A percentile compares a stretch with the other conserved stretches of the same genome.
phyloP scores from a whole-genome alignment of 176 grass and related monocot genomes.

The Eragrostis nindensis region DNA sequence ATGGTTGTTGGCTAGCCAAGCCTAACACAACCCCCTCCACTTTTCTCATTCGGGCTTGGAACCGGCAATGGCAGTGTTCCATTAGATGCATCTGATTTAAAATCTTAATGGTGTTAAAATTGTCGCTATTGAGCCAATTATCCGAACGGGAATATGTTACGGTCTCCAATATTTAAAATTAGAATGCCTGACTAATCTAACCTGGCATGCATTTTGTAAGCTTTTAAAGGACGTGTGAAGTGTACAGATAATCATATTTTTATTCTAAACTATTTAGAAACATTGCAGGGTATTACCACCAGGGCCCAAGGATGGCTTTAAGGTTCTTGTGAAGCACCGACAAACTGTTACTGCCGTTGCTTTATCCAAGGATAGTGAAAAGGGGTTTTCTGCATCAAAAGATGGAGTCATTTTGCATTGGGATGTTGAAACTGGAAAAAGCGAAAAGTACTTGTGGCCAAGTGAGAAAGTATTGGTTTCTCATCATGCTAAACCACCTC shows the following conservation, averaged over 20 bases:
- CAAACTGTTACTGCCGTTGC: slow-evolving; percentile 72
- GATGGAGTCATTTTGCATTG: slow-evolving; percentile 77
- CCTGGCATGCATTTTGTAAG: neutral
- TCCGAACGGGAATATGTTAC: neutral
- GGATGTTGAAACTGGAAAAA: slow-evolving; percentile 80
- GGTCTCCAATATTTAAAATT: neutral
- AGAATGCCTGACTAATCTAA: neutral
- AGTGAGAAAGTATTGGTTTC: slow-evolving; percentile 70
- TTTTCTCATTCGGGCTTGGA: too few species aligned
- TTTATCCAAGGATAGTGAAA: slow-evolving; percentile 69
- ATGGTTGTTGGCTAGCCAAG: too few species aligned
- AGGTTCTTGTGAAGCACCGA: slow-evolving; percentile 68
- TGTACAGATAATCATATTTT: neutral
- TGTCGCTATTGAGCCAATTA: neutral
- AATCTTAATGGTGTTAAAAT: neutral
- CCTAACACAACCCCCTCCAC: too few species aligned
- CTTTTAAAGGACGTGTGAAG: neutral
- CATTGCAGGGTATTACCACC: slow-evolving; percentile 64
- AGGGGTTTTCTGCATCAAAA: slow-evolving; percentile 88
- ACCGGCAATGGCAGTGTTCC: too few species aligned
- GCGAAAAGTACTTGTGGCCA: slow-evolving; percentile 84
- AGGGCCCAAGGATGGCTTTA: slow-evolving; percentile 58
- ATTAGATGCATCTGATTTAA: neutral
- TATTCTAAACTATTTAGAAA: slow-evolving; percentile 5
- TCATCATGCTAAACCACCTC: slow-evolving; percentile 71